Evolutionary conservation across 1,139 yeast species (phyloP), one percentile per base, ranked within the genome.

Genomic region (Yamadazyma diddensiae): DNA sequence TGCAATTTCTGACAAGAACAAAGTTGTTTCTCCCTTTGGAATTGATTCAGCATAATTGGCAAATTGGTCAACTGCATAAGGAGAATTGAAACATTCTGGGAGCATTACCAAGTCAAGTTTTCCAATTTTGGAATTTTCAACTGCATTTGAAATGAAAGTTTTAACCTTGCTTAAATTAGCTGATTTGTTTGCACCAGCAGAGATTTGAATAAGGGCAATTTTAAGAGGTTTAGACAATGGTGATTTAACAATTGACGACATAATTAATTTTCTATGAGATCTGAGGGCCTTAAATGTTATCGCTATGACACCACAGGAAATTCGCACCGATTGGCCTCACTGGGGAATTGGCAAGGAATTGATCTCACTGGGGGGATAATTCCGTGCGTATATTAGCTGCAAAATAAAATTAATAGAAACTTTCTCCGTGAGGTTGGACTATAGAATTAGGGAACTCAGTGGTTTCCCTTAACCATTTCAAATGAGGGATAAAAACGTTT

Each of bases 71-170:
- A 87, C 95, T 0, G 95, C 82, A 52, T 92, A 92, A 4, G 97
- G 97, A 1, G 97, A 84, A 57, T 90, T 90, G 74, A 90, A 92
- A 61, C 97, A 90, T 62, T 92, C 97, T 5, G 94, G 94, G 30
- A 83, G 63, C 55, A 83, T 81, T n/a, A 83, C 73, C 37, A 80
- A 59, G 43, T 82, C 83, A 12, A 81, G 42, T 29, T 52, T 53
- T 2, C 57, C 57, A 24, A 66, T 62, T 21, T 77, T 76, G 21
- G 79, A 65, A 30, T 69, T 61, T 3, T 48, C 38, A 15, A 77
- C 56, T 3, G 87, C 86, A 21, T 63, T 65, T 26, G 63, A 67
- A 24, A 78, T 66, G 42, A 62, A 70, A 15, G 59, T 59, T 22
- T 66, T 60, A 0, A 77, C 83, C 44, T 77, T 75, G 29, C 59